These are phyloP conservation scores for Leccinellum rugosiceps DNA, from an alignment of 768 basidiomycete species.

Conservation along the genomic window DNA sequence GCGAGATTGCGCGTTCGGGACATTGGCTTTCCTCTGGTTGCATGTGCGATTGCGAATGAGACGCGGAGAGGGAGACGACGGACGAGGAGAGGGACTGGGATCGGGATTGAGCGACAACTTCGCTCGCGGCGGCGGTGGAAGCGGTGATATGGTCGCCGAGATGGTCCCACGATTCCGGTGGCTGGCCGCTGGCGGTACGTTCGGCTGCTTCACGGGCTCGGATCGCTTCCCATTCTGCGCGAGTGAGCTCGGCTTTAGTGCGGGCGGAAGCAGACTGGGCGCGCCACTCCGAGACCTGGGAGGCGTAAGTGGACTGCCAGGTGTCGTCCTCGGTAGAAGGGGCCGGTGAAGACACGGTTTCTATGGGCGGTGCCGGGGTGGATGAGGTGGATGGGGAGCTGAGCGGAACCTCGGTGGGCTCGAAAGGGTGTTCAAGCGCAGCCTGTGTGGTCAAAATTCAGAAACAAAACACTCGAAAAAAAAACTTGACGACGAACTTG, in stretches of 20 bases:
- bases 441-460: slow-evolving; percentile 13
- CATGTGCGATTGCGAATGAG: slow-evolving; percentile 19
- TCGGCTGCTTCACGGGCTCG: slow-evolving; percentile 47
- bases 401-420: slow-evolving; percentile 21
- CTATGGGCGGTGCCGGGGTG: background rate
- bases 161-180: slow-evolving; percentile 15
- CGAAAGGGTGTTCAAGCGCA: slow-evolving; percentile 27
- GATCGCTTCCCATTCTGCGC: slow-evolving; percentile 67
- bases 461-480: background rate
- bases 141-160: slow-evolving; percentile 30
- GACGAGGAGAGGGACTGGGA: slow-evolving; percentile 20
- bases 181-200: slow-evolving; percentile 31
- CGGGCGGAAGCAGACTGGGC: slow-evolving; percentile 69
- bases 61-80: slow-evolving; percentile 13
- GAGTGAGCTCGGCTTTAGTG: slow-evolving; percentile 70
- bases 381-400: background rate
- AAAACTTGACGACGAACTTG: slow-evolving; percentile 11
- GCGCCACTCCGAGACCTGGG: slow-evolving; percentile 68
- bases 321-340: slow-evolving; percentile 35
- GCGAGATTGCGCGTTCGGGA: slow-evolving; percentile 1
- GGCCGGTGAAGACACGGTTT: background rate
- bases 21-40: slow-evolving; percentile 27
- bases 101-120: slow-evolving; percentile 16
- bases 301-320: slow-evolving; percentile 70
- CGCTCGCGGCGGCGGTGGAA: slow-evolving; percentile 17